phyloP scores from a whole-genome alignment of 1,284 basidiomycete species.

The Pyrrhoderma noxium region DNA sequence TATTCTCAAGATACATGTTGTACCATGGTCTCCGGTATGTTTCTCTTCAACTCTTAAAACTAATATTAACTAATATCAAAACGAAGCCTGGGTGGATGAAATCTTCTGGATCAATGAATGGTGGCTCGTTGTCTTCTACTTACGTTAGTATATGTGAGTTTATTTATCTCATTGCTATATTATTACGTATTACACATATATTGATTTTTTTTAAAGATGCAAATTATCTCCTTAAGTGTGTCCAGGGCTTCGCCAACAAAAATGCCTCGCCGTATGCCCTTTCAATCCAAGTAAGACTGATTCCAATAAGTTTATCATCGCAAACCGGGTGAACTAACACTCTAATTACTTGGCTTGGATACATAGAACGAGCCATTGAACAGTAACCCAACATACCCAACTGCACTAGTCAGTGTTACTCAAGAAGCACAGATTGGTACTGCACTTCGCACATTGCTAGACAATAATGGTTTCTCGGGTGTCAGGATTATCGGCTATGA shows the following conservation, averaged over 20 bases:
- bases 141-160: slow-evolving; percentile 30
- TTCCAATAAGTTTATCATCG: no score
- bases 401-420: slow-evolving; percentile 35
- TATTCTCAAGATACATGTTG: slow-evolving; percentile 35
- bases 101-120: slow-evolving; percentile 39
- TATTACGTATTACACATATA: neutral
- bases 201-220: slow-evolving; percentile 31
- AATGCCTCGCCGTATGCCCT: slow-evolving; percentile 45
- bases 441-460: slow-evolving; percentile 37
- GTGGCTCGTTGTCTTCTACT: slow-evolving; percentile 35
- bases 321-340: neutral
- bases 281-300: slow-evolving; percentile 36
- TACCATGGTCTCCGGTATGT: slow-evolving; percentile 50
- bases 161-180: neutral
- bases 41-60: neutral
- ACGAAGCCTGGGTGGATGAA: slow-evolving; percentile 58
- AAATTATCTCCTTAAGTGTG: slow-evolving; percentile 44
- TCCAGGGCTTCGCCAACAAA: slow-evolving; percentile 43
- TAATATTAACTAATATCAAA: no score
- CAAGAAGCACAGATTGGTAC: slow-evolving; percentile 40
- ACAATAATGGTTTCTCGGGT: slow-evolving; percentile 39
- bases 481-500: slow-evolving; percentile 44
- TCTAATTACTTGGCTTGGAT: no score
- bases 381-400: slow-evolving; percentile 46
- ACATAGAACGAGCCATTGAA: slow-evolving; percentile 43